Percentiles rank a stretch among this genome's conserved stretches.
Conservation (phyloP, 495 filamentous ascomycete species). For the Neurospora tetraspora region DNA sequence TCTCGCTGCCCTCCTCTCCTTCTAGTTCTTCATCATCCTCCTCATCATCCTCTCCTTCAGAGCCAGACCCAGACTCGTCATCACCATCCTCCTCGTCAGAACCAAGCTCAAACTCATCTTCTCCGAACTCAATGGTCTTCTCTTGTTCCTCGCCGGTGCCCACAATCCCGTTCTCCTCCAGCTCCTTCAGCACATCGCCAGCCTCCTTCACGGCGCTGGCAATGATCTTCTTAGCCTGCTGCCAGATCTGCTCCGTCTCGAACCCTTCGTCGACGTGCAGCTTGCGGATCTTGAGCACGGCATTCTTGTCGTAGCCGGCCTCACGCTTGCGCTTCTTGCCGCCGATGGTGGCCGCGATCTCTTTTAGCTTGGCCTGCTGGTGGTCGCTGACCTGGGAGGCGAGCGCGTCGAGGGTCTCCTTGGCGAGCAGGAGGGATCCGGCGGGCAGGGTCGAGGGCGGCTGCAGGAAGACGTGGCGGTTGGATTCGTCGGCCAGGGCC, state of each 20-base stretch:
- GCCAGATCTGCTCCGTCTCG: constrained; percentile 82
- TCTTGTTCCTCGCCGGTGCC: constrained; percentile 10
- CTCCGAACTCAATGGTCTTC: constrained; percentile 29
- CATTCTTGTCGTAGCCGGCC: constrained; percentile 19
- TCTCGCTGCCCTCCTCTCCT: constrained; percentile 31
- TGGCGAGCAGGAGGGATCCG: constrained; percentile 58
- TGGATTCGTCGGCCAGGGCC: constrained; percentile 32
- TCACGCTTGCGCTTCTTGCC: constrained; percentile 60
- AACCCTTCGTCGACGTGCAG: constrained; percentile 75
- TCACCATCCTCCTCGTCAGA: constrained; percentile 22
- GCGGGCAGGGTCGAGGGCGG: constrained; percentile 51
- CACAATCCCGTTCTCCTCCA: constrained; percentile 30
- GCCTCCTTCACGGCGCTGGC: constrained; percentile 34
- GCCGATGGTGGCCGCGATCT: constrained; percentile 3
- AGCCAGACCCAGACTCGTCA: constrained; percentile 4
- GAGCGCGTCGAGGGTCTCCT: constrained; percentile 65
- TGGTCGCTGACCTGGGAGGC: constrained; percentile 57
- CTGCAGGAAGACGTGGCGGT: constrained; percentile 57
- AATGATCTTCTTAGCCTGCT: constrained; percentile 78
- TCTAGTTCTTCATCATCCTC: constrained; percentile 28
- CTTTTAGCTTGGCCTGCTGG: constrained; percentile 48
- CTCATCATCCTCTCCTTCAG: constrained; percentile 24
- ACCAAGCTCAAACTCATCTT: constrained; percentile 39
- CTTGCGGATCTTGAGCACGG: constrained; percentile 58
- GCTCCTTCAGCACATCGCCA: constrained; percentile 37